Base-by-base conservation (phyloP, 116 monocot species). In the Posidonia oceanica region DNA sequence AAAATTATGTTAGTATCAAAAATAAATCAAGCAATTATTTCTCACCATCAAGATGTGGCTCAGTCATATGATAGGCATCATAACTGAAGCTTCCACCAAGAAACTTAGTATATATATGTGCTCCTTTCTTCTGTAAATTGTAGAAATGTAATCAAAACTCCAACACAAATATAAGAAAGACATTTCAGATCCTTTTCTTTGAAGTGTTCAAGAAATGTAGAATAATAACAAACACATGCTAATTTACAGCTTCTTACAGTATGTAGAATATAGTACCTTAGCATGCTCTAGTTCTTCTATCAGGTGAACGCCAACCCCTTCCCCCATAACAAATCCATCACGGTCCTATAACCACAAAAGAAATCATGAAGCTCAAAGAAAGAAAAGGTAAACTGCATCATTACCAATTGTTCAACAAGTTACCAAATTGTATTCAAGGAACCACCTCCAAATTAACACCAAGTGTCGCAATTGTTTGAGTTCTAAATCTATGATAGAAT, bases 11-110 rank as follows among this genome's bases (percentile, higher is more conserved):
- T 14, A 29, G 7, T 5, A 4, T 12, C 14, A 29, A 21, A 61
- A 36, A 36, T 14, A 61, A 36, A 14, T 15, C 11, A 65, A 40
- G 22, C 7, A 36, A 65, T 17, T 39, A 2, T 10, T 65, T 29
- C 61, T 23, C 59, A 85, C 94, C 94, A 62, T 91, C 86, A 63
- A 91, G 91, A 72, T 91, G 91, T 37, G 91, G 96, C 66, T 96
- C 91, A 7, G 91, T 96, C 84, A 96, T 83, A 77, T 91, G 96
- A 76, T 96, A 91, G 61, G 91, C 96, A 79, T 96, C 96, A 78
- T 88, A 96, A 5, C 88, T 88, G 52, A 96, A 84, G 58, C 88
- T 86, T 74, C 91, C 91, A 69, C 96, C 96, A 38, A 91, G 77
- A 80, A 88, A 89, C 55, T 96, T 91, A 3, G 91, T 91, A 81